A percentile compares a stretch with the other conserved stretches of the same genome.
Conservation (phyloP, 257 asterid genomes). For the Rhazya stricta region DNA sequence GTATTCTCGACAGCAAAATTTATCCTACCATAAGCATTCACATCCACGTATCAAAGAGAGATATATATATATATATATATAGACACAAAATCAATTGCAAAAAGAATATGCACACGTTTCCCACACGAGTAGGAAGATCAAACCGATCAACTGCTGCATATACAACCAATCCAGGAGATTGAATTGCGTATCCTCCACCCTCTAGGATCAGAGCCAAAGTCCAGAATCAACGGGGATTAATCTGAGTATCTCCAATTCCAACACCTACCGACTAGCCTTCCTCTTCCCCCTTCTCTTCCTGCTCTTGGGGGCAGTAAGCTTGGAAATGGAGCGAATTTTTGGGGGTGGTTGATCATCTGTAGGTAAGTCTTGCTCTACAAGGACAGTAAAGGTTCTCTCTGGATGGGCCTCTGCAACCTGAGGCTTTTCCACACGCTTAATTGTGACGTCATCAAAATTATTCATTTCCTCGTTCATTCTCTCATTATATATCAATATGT, state of each 20-base stretch:
- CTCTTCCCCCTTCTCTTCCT: slow-evolving; percentile 49
- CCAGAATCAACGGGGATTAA: neutral
- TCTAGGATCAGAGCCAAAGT: neutral
- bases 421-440: slow-evolving; percentile 36
- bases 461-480: slow-evolving; percentile 50
- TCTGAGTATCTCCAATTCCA: slow-evolving; percentile 31
- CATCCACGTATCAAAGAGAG: neutral
- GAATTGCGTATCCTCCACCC: neutral
- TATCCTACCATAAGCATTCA: neutral
- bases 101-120: neutral
- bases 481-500: slow-evolving; percentile 42
- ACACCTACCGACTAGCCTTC: slow-evolving; percentile 34
- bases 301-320: slow-evolving; percentile 45
- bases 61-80: too few species aligned
- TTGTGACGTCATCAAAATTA: slow-evolving; percentile 36
- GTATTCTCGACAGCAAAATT: too few species aligned
- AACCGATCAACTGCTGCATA: neutral
- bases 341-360: slow-evolving; percentile 41
- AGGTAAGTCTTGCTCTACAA: slow-evolving; percentile 31
- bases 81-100: neutral
- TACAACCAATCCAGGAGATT: neutral
- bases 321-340: slow-evolving; percentile 50
- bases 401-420: slow-evolving; percentile 22
- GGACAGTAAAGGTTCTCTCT: slow-evolving; percentile 22
- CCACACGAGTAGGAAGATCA: neutral